Evolutionary conservation across 116 monocot species (phyloP).

Genomic region (Dioscorea cayenensis): DNA sequence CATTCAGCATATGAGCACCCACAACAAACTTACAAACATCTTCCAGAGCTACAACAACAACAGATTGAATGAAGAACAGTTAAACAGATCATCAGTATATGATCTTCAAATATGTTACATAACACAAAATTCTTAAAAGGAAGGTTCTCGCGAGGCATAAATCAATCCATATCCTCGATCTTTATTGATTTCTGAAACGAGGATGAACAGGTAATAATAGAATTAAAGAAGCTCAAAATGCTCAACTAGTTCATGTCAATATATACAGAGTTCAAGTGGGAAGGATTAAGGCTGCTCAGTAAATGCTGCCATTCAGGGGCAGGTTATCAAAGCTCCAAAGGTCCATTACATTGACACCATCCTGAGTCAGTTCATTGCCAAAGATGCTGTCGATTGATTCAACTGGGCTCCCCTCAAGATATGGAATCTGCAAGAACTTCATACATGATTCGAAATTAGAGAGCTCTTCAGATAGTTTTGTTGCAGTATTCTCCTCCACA

Average conservation of each 20-base stretch:
- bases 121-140: background rate
- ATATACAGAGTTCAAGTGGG: background rate
- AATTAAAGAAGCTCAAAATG: background rate
- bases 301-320: conserved; percentile 6
- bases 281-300: background rate
- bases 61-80: too few species aligned
- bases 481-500: conserved; percentile 10
- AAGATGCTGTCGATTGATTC: conserved; percentile 36
- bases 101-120: background rate
- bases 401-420: conserved; percentile 14
- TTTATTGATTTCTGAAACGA: background rate
- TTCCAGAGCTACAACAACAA: too few species aligned
- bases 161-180: background rate
- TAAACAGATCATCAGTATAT: background rate
- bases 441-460: conserved; percentile 18
- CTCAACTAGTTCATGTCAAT: background rate
- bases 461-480: conserved; percentile 18
- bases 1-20: too few species aligned
- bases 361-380: conserved; percentile 29
- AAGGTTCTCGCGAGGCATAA: background rate
- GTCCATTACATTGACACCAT: conserved; percentile 19
- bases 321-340: conserved; percentile 61
- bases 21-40: too few species aligned
- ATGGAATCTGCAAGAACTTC: conserved; percentile 23
- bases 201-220: background rate